phyloP scores from a whole-genome alignment of 768 basidiomycete species.

The Cubamyces sp. region DNA sequence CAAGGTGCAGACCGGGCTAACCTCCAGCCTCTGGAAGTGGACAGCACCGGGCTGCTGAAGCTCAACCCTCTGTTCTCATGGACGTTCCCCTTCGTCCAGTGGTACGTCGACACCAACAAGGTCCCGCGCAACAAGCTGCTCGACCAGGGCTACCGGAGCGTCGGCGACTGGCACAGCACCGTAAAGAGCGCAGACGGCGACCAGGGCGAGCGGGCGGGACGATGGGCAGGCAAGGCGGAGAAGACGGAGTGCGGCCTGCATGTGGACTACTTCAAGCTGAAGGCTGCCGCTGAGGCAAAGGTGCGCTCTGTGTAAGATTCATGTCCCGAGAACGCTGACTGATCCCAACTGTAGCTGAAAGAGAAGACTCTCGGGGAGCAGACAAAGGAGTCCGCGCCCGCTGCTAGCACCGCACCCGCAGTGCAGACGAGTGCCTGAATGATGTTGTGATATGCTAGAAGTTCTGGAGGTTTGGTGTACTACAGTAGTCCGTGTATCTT shows the following conservation, averaged over 20 bases:
- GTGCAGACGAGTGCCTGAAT: conserved; percentile 21
- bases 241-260: conserved; percentile 98
- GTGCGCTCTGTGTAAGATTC: conserved; percentile 10
- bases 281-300: conserved; percentile 51
- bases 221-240: conserved; percentile 83
- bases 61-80: conserved; percentile 92
- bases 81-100: conserved; percentile 83
- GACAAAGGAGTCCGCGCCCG: conserved; percentile 4
- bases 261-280: conserved; percentile 85
- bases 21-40: conserved; percentile 87
- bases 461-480: not conserved
- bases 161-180: conserved; percentile 99
- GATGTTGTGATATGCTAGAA: not conserved
- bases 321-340: not conserved
- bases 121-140: conserved; percentile 91
- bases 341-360: conserved; percentile 10
- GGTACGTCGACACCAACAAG: conserved; percentile 77
- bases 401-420: not conserved
- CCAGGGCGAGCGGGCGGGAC: conserved; percentile 78
- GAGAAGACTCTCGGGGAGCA: conserved; percentile 14
- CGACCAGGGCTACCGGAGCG: conserved; percentile 89
- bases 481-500: conserved; percentile 19
- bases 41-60: conserved; percentile 88
- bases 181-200: conserved; percentile 70
- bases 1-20: conserved; percentile 90